These are phyloP conservation scores for Chytriomyces sp. DNA, from an alignment of 192 early-diverging fungal genomes.

Conservation along the genomic window DNA sequence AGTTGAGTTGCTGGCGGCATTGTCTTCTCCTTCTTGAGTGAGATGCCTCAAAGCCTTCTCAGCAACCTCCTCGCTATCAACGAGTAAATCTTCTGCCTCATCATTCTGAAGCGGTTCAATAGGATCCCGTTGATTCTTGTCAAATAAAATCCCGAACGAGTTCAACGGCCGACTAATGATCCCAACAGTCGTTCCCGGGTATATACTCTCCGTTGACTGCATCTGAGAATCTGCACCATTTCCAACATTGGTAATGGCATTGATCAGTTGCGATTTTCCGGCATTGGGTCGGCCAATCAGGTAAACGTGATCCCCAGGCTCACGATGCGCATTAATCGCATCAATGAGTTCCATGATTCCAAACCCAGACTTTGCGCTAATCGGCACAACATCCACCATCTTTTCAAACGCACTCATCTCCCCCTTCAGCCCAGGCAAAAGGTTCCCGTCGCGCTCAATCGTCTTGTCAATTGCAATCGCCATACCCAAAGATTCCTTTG, in stretches of 20 bases:
- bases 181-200: conserved; percentile 22
- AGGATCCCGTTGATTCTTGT: background rate
- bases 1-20: conserved; percentile 1
- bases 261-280: conserved; percentile 21
- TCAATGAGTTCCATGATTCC: conserved; percentile 16
- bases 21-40: background rate
- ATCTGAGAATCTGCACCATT: background rate
- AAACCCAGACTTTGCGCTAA: background rate
- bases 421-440: background rate
- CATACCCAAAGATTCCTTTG: background rate
- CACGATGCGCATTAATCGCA: background rate
- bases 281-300: conserved; percentile 28
- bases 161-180: background rate
- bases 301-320: conserved; percentile 1
- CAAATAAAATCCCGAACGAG: conserved; percentile 13
- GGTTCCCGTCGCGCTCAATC: background rate
- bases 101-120: background rate
- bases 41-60: background rate
- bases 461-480: background rate
- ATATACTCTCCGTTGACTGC: background rate
- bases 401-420: background rate
- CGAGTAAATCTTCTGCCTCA: too few relatives aligned
- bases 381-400: background rate
- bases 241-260: background rate
- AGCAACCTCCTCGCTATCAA: background rate